phyloP scores from a whole-genome alignment of 129 eudicot genomes.

The Flaveria ramosissima region DNA sequence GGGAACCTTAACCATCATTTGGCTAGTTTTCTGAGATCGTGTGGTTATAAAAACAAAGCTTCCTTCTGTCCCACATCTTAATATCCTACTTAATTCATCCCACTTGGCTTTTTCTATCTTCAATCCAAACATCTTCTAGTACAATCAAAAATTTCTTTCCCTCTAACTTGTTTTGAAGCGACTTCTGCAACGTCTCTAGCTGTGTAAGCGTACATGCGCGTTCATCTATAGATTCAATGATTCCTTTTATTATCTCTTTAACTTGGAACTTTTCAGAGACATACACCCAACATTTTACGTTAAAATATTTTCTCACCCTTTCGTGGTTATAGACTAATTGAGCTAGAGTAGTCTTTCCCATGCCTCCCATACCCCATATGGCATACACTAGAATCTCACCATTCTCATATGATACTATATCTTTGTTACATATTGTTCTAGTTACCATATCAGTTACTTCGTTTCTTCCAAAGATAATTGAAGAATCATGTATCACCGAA shows the following conservation, averaged over 20 bases:
- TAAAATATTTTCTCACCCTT: not conserved
- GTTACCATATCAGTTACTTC: not conserved
- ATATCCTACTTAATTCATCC: conserved; percentile 21
- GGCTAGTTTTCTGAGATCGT: conserved; percentile 9
- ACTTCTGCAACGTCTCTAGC: not conserved
- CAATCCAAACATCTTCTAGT: conserved; percentile 43
- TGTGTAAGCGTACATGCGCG: not conserved
- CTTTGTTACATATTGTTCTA: not conserved
- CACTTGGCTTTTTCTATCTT: conserved; percentile 25
- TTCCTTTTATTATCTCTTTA: not conserved
- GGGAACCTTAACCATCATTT: conserved; percentile 13
- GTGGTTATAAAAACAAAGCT: conserved; percentile 30
- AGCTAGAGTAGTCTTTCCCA: conserved; percentile 23
- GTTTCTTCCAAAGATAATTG: not conserved
- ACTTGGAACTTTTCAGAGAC: conserved; percentile 1
- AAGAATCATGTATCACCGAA: not conserved
- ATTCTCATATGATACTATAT: not conserved
- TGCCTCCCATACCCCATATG: conserved; percentile 15
- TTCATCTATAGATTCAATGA: not conserved
- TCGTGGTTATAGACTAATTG: conserved; percentile 14
- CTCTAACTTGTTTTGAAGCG: conserved; percentile 12
- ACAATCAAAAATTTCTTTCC: conserved; percentile 34
- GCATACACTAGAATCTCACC: not conserved
- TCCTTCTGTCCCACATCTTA: conserved; percentile 31
- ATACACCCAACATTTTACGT: not conserved